Conservation (phyloP, 83 land plant species). For the Diphasiastrum complanatum region DNA sequence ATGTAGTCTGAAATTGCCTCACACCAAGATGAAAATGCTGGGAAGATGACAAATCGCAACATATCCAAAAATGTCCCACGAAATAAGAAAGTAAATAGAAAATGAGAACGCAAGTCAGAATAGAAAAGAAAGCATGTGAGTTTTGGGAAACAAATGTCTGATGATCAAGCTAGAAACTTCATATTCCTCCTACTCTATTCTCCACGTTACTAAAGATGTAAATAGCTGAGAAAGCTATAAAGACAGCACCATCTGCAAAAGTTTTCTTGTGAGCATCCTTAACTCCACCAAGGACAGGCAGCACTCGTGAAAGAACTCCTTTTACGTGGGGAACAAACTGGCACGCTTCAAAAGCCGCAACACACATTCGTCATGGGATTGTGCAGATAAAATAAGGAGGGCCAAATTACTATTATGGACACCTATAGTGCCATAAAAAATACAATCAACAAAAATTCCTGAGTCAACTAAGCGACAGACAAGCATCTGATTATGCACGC, state of each 20-base stretch:
- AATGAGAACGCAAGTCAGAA: not conserved
- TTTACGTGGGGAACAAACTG: constrained; percentile 82
- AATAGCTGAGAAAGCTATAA: not conserved
- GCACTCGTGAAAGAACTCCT: constrained; percentile 68
- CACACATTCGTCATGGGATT: not conserved
- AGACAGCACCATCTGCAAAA: constrained; percentile 71
- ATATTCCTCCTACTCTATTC: no score
- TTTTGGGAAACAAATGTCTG: no score
- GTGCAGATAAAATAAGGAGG: not conserved
- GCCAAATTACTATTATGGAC: not conserved
- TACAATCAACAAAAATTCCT: not conserved
- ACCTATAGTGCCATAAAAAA: not conserved
- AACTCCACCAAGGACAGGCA: constrained; percentile 87
- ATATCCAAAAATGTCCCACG: not conserved
- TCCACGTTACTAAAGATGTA: not conserved
- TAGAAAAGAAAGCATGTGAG: no score
- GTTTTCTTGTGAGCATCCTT: constrained; percentile 70
- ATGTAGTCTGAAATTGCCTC: constrained; percentile 59
- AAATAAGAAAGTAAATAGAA: constrained; percentile 3
- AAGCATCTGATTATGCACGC: not conserved
- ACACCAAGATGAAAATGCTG: constrained; percentile 89
- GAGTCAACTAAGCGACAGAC: not conserved
- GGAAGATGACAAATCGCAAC: not conserved
- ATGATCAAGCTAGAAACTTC: no score
- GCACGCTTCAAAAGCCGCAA: constrained; percentile 44